Evolutionary conservation across 2,329 filamentous ascomycete genomes (phyloP), one percentile per base, ranked within the genome.

Genomic region (Rutstroemia sydowiana): DNA sequence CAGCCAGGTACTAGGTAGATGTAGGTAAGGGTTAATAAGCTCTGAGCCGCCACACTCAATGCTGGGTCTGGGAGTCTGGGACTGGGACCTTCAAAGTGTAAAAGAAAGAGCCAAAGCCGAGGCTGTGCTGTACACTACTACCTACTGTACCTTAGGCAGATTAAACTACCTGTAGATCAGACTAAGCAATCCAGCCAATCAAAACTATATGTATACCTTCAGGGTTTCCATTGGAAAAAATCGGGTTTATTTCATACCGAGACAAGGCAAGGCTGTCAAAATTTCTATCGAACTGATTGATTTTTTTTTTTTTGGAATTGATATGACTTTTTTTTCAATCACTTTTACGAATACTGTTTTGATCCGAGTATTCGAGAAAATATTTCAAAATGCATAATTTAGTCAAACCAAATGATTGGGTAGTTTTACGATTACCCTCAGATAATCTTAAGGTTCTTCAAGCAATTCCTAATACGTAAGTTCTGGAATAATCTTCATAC

Each of bases 381-480:
- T 31, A 23, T n/a, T 14, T n/a, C 14, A 51, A 21, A 14, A 68
- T 68, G 66, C 58, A 63, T 55, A 57, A 58, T 18, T 55, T 76
- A 20, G 71, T 81, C 16, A 72, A 79, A 60, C 77, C 80, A 56
- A 73, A 83, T 65, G 71, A 75, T 52, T 85, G 81, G 81, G 76
- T 79, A 8, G 76, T 73, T 42, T 67, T 85, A 43, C 73, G 75
- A 64, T 72, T 84, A 9, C 79, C 81, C 5, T 82, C 79, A 14
- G 81, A 79, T 40, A 75, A 71, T 39, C 69, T 78, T 36, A 75
- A 76, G 53, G 71, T 83, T 16, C 68, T 85, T 3, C 78, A 83
- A 64, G 70, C 81, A 16, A 63, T 70, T 2, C 81, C 81, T 14
- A 79, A 84, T 63, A 82, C 79, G 81, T 84, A 68, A 60, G 71